These are phyloP conservation scores for Cryptosporidium viatorum DNA, from an alignment of 169 alveolate genomes.

Conservation along the genomic window DNA sequence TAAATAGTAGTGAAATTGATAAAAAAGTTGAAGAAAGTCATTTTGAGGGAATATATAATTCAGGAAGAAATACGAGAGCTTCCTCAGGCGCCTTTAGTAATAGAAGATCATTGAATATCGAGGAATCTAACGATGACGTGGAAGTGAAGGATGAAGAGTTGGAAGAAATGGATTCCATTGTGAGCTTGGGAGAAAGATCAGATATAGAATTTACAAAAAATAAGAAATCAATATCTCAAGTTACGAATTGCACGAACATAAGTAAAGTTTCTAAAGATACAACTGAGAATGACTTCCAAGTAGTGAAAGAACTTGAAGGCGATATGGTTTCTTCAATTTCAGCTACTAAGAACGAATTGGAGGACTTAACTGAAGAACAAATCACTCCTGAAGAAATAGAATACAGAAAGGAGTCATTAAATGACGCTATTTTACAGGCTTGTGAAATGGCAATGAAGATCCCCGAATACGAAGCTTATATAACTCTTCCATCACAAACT, in stretches of 20 bases:
- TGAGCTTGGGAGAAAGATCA: neutral
- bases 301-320: neutral
- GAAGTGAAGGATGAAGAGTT: neutral
- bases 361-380: conserved; percentile 19
- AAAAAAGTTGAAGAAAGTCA: neutral
- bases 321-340: neutral
- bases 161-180: neutral
- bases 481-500: conserved; percentile 39
- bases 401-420: conserved; percentile 36
- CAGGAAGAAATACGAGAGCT: neutral
- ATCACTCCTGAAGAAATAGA: conserved; percentile 63
- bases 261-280: neutral
- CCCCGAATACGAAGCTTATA: conserved; percentile 58
- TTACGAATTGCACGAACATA: neutral
- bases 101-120: neutral
- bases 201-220: neutral
- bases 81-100: neutral
- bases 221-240: neutral
- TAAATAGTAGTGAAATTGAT: neutral
- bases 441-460: conserved; percentile 55
- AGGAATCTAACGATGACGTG: neutral
- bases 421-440: conserved; percentile 50
- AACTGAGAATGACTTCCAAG: neutral
- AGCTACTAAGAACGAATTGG: neutral
- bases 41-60: neutral